phyloP scores from a whole-genome alignment of 768 basidiomycete genomes.

The Hericium rajendrae region DNA sequence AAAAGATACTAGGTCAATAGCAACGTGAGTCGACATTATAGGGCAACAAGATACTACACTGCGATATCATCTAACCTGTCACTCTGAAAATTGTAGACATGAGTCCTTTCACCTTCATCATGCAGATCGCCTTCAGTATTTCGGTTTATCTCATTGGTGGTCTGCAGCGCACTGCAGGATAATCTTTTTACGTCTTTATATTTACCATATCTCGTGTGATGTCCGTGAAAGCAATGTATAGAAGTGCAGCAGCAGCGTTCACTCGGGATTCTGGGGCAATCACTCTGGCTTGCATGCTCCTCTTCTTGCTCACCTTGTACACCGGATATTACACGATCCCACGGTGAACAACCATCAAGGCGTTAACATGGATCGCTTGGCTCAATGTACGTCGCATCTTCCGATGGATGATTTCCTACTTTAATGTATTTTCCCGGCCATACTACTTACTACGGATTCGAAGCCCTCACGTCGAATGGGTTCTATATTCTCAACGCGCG shows the following conservation, averaged over 20 bases:
- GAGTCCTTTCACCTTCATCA: slow-evolving; percentile 40
- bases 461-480: slow-evolving; percentile 73
- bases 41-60: no score
- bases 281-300: slow-evolving; percentile 37
- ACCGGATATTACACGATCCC: slow-evolving; percentile 56
- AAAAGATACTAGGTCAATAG: no score
- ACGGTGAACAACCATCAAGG: slow-evolving; percentile 53
- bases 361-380: slow-evolving; percentile 57
- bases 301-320: slow-evolving; percentile 41
- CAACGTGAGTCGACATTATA: no score
- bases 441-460: slow-evolving; percentile 66
- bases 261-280: slow-evolving; percentile 51
- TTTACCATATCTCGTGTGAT: slow-evolving; percentile 28
- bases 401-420: background rate
- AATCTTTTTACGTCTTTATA: slow-evolving; percentile 50
- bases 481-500: slow-evolving; percentile 59
- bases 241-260: slow-evolving; percentile 52
- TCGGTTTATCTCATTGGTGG: slow-evolving; percentile 54
- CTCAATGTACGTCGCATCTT: slow-evolving; percentile 37
- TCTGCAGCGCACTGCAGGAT: slow-evolving; percentile 41
- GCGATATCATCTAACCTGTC: slow-evolving; percentile 24
- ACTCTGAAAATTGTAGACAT: slow-evolving; percentile 49
- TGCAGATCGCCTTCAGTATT: slow-evolving; percentile 34
- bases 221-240: slow-evolving; percentile 69
- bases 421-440: slow-evolving; percentile 35